Base-by-base conservation (phyloP, 768 basidiomycete species). In the Pisolithus orientalis region DNA sequence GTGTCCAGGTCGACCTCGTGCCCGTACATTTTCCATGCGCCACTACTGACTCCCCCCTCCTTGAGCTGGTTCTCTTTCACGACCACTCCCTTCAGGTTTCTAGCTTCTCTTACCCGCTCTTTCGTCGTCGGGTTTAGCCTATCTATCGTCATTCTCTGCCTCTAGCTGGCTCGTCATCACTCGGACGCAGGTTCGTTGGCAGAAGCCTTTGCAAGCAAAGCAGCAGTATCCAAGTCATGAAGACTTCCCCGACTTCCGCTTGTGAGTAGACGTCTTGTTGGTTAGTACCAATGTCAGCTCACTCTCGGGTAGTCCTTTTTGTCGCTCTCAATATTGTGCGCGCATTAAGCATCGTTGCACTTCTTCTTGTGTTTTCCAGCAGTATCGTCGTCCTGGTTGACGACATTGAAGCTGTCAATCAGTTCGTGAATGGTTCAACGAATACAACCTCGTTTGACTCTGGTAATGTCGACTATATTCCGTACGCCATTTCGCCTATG, bases 321-420 rank as follows among this genome's bases (percentile, higher is more conserved):
- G 76, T 87, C 63, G 82, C 80, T 58, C 82, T 94, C 66, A 94
- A 95, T 65, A 76, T 72, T 63, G 72, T 88, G 62, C 86, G 94
- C 53, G 65, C 73, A 42, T 64, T 96, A 56, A 91, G 88, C 66
- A 77, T 95, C 64, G 68, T 94, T 58, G 78, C 83, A 16, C 79
- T 95, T 52, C 70, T 91, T 27, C 81, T 94, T 46, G 88, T 93
- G 7, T 87, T 95, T 58, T 72, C 87, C 11, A 87, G 80, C 66
- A 88, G 78, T 51, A 82, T 89, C 60, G 62, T 87, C 57, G 81
- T 83, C 53, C 75, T 90, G 70, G 87, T 84, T 55, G 82, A 79
- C 52, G 89, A 91, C 61, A 71, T 91, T 66, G 75, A 85, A 58
- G 87, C 78, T 2, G 86, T 92, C 57, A 90, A 90, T 62, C 67